Base-by-base conservation (phyloP, 495 filamentous ascomycete genomes). In the Lichenothelia convexa region DNA sequence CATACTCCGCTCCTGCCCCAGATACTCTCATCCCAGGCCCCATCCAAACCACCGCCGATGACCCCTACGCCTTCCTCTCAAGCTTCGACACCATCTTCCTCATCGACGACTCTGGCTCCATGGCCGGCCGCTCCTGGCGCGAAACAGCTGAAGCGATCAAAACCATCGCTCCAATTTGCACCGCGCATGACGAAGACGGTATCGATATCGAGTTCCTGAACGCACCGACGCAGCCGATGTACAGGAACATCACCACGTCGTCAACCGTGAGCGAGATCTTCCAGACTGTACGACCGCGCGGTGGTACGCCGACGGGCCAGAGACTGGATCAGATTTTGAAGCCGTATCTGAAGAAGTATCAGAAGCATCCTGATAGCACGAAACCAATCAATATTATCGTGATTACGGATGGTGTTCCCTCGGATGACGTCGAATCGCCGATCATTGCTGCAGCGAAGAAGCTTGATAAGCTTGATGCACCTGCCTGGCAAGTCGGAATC, bases 131-230 rank as follows among this genome's bases (percentile, higher is more conserved):
- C 9, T 68, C 67, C 30, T 97, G 89, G 89, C 55, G 58, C 15
- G 82, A 93, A 57, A 80, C 79, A 20, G 60, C 67, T 24, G 56
- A 62, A 6, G 84, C 80, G 21, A 69, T 97, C 7, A 60, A 70
- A 15, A 64, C 70, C 37, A 86, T 97, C 55, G 68, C 87, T 0
- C 81, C 80, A 0, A 78, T 95, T 49, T 92, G 86, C 59, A 80
- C 82, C 1, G 55, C 64, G 26, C 74, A 83, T 61, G 86, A 94
- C 55, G 45, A 57, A 8, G 84, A 94, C 56, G 89, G 89, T n/a
- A 78, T 97, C 43, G 89, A 95, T 56, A 65, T 97, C 46, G 78
- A 79, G 63, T 97, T 97, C 59, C 65, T 97, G 22, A 95, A 97
- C 64, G 59, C 65, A 43, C 58, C 47, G 35, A 44, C 58, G 31